phyloP scores from a whole-genome alignment of 331 rosid genomes.

The Rhamnella rubrinervis region DNA sequence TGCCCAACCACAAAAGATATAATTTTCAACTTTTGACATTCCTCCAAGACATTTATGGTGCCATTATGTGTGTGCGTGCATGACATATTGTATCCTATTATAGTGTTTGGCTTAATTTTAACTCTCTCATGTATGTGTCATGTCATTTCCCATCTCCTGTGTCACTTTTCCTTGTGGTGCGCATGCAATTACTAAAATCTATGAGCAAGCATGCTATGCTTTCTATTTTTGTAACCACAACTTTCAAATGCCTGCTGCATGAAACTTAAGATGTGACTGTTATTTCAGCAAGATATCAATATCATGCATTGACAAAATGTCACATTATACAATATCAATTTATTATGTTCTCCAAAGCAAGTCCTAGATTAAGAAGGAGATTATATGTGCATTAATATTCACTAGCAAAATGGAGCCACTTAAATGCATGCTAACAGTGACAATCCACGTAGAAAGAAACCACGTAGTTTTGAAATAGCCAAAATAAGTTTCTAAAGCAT shows the following conservation, averaged over 20 bases:
- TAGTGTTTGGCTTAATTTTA: too few species aligned
- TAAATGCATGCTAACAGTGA: neutral
- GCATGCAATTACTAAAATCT: neutral
- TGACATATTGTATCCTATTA: too few species aligned
- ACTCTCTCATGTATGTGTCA: neutral
- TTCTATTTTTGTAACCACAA: neutral
- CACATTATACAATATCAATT: neutral
- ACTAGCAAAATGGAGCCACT: neutral
- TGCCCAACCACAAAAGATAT: too few species aligned
- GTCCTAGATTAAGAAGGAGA: neutral
- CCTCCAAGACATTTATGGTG: too few species aligned
- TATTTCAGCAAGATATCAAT: neutral
- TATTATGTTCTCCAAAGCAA: neutral
- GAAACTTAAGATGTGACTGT: neutral
- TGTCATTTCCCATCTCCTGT: neutral
- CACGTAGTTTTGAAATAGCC: neutral
- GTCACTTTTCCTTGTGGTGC: neutral
- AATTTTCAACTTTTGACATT: too few species aligned
- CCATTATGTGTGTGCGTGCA: too few species aligned
- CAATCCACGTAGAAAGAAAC: neutral
- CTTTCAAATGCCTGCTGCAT: neutral
- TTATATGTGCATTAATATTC: neutral
- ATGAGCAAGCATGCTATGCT: neutral
- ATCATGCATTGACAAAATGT: neutral
- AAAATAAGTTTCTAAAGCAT: neutral